Percentiles rank a stretch among this genome's conserved stretches.
phyloP scores from a whole-genome alignment of 2,329 filamentous ascomycete species.

The Paraphoma sp. region DNA sequence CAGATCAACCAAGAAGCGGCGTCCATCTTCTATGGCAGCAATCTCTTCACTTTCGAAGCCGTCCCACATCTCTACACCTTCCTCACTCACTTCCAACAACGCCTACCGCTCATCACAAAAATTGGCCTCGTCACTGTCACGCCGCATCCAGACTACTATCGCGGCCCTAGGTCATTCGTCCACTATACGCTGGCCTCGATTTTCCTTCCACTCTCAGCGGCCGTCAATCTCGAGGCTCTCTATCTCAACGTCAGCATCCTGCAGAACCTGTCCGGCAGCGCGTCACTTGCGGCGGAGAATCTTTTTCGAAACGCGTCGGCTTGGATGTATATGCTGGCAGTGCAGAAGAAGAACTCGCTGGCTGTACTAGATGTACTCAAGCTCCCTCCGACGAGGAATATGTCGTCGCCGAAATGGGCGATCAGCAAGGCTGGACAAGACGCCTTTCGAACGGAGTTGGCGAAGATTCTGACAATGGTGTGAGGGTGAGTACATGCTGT shows the following conservation, averaged over 20 bases:
- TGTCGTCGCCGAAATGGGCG: background rate
- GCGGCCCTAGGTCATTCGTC: background rate
- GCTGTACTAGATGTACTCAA: conserved; percentile 1
- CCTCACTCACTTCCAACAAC: background rate
- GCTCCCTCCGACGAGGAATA: background rate
- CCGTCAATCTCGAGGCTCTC: conserved; percentile 1
- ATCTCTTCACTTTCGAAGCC: conserved; percentile 4
- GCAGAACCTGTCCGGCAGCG: background rate
- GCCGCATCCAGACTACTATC: background rate
- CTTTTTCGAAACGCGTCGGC: background rate
- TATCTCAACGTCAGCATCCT: background rate
- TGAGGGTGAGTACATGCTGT: background rate
- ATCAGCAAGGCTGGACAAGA: background rate
- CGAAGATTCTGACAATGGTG: background rate
- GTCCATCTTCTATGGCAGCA: conserved; percentile 5
- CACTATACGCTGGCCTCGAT: background rate
- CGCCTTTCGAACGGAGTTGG: background rate
- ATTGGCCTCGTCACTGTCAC: background rate
- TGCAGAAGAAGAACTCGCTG: background rate
- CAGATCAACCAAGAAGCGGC: conserved; percentile 7
- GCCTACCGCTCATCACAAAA: conserved; percentile 1
- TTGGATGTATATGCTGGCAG: background rate
- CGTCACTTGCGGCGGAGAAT: background rate
- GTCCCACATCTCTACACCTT: conserved; percentile 1
- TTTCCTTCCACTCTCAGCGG: background rate